These are phyloP conservation scores for Calocybe cyanea DNA, from an alignment of 768 basidiomycete species.

Conservation along the genomic window DNA sequence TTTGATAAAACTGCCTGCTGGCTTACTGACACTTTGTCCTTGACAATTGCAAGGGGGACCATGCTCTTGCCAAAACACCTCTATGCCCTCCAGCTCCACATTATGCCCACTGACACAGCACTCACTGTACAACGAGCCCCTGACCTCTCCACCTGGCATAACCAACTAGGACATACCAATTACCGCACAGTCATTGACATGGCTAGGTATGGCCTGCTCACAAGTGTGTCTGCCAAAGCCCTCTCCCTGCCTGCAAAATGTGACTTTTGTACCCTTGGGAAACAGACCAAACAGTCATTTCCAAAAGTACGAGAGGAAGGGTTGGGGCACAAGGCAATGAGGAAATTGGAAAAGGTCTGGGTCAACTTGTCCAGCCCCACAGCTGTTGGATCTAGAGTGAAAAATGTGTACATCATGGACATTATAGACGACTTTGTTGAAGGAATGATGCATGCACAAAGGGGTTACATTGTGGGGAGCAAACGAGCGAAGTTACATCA, in stretches of 20 bases:
- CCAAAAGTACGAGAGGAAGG: conserved; percentile 5
- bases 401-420: conserved; percentile 1
- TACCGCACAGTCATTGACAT: conserved; percentile 20
- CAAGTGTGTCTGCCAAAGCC: not conserved
- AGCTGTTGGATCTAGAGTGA: not conserved
- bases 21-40: conserved; percentile 8
- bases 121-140: conserved; percentile 4
- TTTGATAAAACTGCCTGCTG: conserved; percentile 18
- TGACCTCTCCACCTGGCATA: conserved; percentile 24
- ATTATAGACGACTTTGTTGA: conserved; percentile 1
- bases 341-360: conserved; percentile 4
- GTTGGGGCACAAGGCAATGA: conserved; percentile 1
- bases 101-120: conserved; percentile 12
- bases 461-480: too few relatives aligned
- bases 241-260: too few relatives aligned
- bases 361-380: conserved; percentile 2
- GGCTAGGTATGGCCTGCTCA: conserved; percentile 13
- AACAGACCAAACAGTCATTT: conserved; percentile 4
- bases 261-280: conserved; percentile 6
- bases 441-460: too few relatives aligned
- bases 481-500: too few relatives aligned
- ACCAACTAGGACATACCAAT: conserved; percentile 23
- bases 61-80: conserved; percentile 12
- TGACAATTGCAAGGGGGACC: conserved; percentile 13
- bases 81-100: conserved; percentile 13